These are phyloP conservation scores for Bruguiera hainesii DNA, from an alignment of 441 rosid species.

Conservation along the genomic window DNA sequence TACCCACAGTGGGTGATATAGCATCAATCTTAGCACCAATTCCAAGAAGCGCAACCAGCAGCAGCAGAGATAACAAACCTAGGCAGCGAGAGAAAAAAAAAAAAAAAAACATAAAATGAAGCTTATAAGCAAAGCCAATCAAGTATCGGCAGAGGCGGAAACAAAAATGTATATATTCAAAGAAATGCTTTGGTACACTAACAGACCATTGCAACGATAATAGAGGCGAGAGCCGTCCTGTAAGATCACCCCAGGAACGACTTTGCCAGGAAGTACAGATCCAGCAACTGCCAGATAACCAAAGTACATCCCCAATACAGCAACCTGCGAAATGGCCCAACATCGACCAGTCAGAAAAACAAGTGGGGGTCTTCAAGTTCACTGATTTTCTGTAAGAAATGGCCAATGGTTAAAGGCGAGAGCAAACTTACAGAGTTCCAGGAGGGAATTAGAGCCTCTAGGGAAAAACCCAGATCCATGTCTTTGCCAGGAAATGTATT, in stretches of 20 bases:
- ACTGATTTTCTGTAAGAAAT: too few relatives aligned
- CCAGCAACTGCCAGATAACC: constrained; percentile 74
- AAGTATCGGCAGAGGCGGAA: not conserved
- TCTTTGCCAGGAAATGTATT: not conserved
- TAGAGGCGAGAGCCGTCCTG: constrained; percentile 65
- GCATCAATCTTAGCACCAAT: constrained; percentile 49
- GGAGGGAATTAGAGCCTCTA: not conserved
- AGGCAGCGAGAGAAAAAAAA: not conserved
- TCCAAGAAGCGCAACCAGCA: constrained; percentile 61
- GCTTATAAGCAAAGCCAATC: not conserved
- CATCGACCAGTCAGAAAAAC: too few relatives aligned
- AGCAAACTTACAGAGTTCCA: not conserved
- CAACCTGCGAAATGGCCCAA: constrained; percentile 31
- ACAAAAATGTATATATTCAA: not conserved
- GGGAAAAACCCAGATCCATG: not conserved
- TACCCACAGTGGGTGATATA: constrained; percentile 61
- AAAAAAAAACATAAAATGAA: constrained; percentile 7
- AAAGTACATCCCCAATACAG: constrained; percentile 46
- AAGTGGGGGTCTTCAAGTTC: too few relatives aligned
- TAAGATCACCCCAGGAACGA: constrained; percentile 61
- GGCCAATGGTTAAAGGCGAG: too few relatives aligned
- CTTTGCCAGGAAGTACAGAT: constrained; percentile 63
- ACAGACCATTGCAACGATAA: constrained; percentile 76
- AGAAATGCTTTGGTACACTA: not conserved
- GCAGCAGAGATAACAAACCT: constrained; percentile 63